Percentiles rank a stretch among this genome's conserved stretches.
phyloP scores from a whole-genome alignment of 1,284 basidiomycete genomes.

The Pascua guehoae region DNA sequence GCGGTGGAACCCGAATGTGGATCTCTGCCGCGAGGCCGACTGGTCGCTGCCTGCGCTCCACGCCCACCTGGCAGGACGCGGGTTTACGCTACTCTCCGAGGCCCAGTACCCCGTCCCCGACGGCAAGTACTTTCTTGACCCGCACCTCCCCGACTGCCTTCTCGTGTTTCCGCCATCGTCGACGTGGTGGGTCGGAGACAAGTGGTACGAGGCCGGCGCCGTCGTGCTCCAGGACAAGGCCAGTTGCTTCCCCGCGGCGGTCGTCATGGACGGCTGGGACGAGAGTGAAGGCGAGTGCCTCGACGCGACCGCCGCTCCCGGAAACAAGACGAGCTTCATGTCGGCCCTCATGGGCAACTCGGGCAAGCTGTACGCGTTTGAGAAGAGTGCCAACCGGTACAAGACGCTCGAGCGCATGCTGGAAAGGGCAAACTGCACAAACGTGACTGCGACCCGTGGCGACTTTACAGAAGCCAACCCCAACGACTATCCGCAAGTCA shows the following conservation, averaged over 20 bases:
- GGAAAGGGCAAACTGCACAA: slow-evolving; percentile 68
- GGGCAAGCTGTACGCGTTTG: slow-evolving; percentile 84
- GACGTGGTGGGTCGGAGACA: slow-evolving; percentile 49
- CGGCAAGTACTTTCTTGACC: slow-evolving; percentile 62
- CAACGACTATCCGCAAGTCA: slow-evolving; percentile 60
- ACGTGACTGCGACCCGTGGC: slow-evolving; percentile 63
- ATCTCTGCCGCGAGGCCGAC: slow-evolving; percentile 21
- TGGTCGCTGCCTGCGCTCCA: slow-evolving; percentile 29
- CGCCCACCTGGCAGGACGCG: slow-evolving; percentile 24
- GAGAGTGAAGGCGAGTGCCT: slow-evolving; percentile 59
- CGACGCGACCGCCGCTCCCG: slow-evolving; percentile 96
- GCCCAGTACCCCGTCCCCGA: slow-evolving; percentile 34
- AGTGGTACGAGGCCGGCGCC: slow-evolving; percentile 45
- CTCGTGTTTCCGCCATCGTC: slow-evolving; percentile 67
- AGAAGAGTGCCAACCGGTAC: slow-evolving; percentile 73
- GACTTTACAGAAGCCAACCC: slow-evolving; percentile 80
- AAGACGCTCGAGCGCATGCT: slow-evolving; percentile 79
- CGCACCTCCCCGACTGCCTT: slow-evolving; percentile 69
- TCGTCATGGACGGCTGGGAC: slow-evolving; percentile 56
- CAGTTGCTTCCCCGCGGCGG: slow-evolving; percentile 87
- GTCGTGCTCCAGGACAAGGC: slow-evolving; percentile 97
- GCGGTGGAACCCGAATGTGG: slow-evolving; percentile 70
- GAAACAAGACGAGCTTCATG: slow-evolving; percentile 95
- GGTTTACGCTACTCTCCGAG: slow-evolving; percentile 28
- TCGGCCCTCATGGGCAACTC: slow-evolving; percentile 77